Evolutionary conservation across 2,329 filamentous ascomycete species (phyloP), one percentile per base, ranked within the genome.

Genomic region (Leptosphaerulina australis): DNA sequence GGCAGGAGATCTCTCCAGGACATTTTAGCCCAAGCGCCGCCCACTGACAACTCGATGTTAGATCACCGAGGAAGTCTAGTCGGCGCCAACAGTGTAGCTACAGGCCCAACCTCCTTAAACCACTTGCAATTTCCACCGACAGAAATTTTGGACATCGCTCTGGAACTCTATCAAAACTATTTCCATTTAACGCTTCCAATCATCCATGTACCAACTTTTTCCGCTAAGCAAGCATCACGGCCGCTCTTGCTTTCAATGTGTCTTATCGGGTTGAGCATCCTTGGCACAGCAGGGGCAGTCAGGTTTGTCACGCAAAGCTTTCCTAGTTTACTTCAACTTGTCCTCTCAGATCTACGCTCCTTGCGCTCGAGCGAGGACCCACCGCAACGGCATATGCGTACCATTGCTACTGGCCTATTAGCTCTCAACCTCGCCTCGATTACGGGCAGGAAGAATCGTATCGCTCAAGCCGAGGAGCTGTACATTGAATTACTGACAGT

Each of bases 121-220:
- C 58, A 66, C 59, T 28, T 71, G 60, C 50, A 71, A 56, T 62
- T 82, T 74, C 60, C 80, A 26, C 79, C 79, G 2, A 76, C 78
- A 3, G 79, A 82, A 55, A 77, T 81, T 6, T 66, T 82, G 9
- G 79, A 82, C 50, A 81, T 81, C 62, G 77, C 79, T 7, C 61
- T 82, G 15, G 79, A 82, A 58, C 74, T 81, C 44, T 82, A 79
- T 56, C 79, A 82, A 51, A 78, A 79, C 37, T 77, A 78, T 26
- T 81, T 81, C 50, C 79, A 82, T 45, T 77, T 79, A 1, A 74
- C 79, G 3, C 71, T 81, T 26, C 79, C 79, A 0, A 80, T 82
- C 52, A 76, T 82, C 5, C 80, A 82, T 58, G 71, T 79, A 11
- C 79, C 80, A 2, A 80, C 79, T 0, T 82, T 82, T 53, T 77